A percentile compares a stretch with the other conserved stretches of the same genome.
Conservation (phyloP, 2,329 filamentous ascomycete genomes). For the Canariomyces notabilis region DNA sequence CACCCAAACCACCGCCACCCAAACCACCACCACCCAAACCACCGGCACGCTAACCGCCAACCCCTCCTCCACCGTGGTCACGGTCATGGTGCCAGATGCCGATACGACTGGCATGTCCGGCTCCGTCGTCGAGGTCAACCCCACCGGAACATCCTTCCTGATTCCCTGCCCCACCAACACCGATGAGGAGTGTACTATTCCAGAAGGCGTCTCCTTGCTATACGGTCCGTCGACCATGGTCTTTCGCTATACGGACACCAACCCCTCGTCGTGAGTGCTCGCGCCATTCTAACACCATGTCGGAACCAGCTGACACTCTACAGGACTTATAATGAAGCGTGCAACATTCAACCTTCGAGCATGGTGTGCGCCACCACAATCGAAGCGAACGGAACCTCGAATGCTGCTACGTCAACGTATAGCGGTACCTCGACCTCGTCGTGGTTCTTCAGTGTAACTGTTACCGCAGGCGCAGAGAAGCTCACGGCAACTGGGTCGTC, state of each 20-base stretch:
- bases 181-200: constrained; percentile 21
- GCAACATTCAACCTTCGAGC: constrained; percentile 9
- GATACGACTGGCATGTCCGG: constrained; percentile 20
- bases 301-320: not conserved
- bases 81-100: constrained; percentile 17
- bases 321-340: constrained; percentile 13
- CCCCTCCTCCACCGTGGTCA: no score
- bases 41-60: no score
- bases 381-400: not conserved
- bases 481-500: constrained; percentile 19
- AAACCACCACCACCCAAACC: no score
- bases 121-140: constrained; percentile 24
- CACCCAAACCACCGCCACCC: no score
- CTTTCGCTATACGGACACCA: constrained; percentile 6
- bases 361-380: not conserved
- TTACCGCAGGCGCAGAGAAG: constrained; percentile 19
- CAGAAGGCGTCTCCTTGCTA: constrained; percentile 16
- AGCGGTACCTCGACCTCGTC: no score
- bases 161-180: constrained; percentile 22
- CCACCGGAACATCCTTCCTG: constrained; percentile 23
- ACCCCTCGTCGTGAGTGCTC: constrained; percentile 10
- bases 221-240: constrained; percentile 22
- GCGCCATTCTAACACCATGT: not conserved
- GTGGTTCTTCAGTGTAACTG: constrained; percentile 12
- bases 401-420: not conserved